These are phyloP conservation scores for Byssothecium circinans DNA, from an alignment of 2,329 filamentous ascomycete species.

Conservation along the genomic window DNA sequence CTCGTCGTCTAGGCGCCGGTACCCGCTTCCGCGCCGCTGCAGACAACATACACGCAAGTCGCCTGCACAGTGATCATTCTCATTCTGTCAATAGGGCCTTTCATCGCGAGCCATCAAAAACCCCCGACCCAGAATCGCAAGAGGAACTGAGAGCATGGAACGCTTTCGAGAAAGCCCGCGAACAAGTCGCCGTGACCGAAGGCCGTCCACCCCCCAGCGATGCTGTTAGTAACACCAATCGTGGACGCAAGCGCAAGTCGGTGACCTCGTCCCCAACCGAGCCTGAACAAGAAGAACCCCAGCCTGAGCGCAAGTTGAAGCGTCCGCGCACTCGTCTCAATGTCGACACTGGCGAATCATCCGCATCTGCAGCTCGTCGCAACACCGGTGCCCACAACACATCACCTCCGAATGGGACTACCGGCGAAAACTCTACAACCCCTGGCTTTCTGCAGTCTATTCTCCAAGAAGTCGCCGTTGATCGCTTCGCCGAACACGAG, in stretches of 20 bases:
- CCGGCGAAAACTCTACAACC: conserved; percentile 43
- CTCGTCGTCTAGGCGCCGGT: conserved; percentile 73
- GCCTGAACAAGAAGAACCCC: conserved; percentile 60
- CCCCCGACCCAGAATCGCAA: conserved; percentile 67
- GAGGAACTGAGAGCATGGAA: conserved; percentile 89
- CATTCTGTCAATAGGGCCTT: conserved; percentile 37
- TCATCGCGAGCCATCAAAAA: conserved; percentile 40
- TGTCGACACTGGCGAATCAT: conserved; percentile 53
- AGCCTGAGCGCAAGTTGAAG: conserved; percentile 79
- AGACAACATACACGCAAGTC: conserved; percentile 56
- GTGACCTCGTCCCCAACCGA: conserved; percentile 69
- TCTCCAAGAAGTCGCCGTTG: conserved; percentile 78
- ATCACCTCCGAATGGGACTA: conserved; percentile 27
- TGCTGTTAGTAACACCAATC: conserved; percentile 40
- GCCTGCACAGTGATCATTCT: conserved; percentile 41
- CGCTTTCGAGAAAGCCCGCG: conserved; percentile 81
- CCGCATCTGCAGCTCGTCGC: conserved; percentile 34
- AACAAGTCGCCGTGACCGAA: conserved; percentile 48
- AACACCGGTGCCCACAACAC: conserved; percentile 29
- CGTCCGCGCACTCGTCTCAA: conserved; percentile 78
- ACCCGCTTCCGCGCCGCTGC: conserved; percentile 72
- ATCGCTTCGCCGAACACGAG: conserved; percentile 39
- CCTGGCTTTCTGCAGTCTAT: conserved; percentile 86
- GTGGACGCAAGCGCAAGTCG: conserved; percentile 76
- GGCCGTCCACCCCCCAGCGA: conserved; percentile 22